Evolutionary conservation across 768 basidiomycete species (phyloP).

Genomic region (Zangia roseola): DNA sequence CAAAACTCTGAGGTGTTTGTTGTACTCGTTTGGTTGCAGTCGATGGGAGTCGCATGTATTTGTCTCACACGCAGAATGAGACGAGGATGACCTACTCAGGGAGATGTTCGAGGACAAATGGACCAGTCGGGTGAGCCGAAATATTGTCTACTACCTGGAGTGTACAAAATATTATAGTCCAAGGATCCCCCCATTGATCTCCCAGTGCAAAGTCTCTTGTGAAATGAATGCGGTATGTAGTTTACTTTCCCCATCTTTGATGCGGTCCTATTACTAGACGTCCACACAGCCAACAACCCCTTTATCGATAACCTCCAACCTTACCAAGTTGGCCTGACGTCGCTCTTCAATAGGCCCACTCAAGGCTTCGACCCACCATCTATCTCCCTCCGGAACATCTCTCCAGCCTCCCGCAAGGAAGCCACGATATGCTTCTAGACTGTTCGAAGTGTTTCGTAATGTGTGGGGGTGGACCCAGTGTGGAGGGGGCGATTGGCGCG

Average conservation of each 20-base stretch:
- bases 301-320: slow-evolving; percentile 5
- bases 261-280: not conserved
- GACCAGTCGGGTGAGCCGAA: slow-evolving; percentile 1
- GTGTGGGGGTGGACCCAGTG: slow-evolving; percentile 11
- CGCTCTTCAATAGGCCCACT: slow-evolving; percentile 41
- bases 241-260: too few species aligned
- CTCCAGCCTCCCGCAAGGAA: slow-evolving; percentile 62
- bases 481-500: slow-evolving; percentile 9
- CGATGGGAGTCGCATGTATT: not conserved
- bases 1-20: not conserved
- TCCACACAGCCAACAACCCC: slow-evolving; percentile 5
- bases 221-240: too few species aligned
- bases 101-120: slow-evolving; percentile 9
- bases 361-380: slow-evolving; percentile 66
- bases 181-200: too few species aligned
- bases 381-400: slow-evolving; percentile 49
- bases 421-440: slow-evolving; percentile 35
- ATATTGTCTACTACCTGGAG: slow-evolving; percentile 4
- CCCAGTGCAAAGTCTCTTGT: too few species aligned
- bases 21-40: not conserved
- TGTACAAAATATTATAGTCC: not conserved
- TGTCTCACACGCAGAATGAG: not conserved
- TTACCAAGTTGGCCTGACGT: slow-evolving; percentile 10
- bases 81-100: slow-evolving; percentile 7
- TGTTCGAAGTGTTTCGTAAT: slow-evolving; percentile 8